These are phyloP conservation scores for Fusarium sp. DNA, from an alignment of 2,329 filamentous ascomycete genomes.

Conservation along the genomic window DNA sequence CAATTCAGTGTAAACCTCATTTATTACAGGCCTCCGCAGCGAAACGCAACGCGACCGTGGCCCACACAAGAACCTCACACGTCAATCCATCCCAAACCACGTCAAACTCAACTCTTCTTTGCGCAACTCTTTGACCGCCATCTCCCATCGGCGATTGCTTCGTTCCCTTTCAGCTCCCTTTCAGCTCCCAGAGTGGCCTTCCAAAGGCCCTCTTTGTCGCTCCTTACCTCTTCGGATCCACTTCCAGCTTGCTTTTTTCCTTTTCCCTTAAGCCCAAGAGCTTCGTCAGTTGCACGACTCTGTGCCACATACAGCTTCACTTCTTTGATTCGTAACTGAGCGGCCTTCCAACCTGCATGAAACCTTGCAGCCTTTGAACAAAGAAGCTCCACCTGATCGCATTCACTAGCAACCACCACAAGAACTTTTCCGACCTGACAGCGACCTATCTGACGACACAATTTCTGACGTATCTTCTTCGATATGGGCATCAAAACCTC, in stretches of 20 bases:
- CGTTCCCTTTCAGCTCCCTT: constrained; percentile 2
- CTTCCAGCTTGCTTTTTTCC: constrained; percentile 10
- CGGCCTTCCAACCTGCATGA: constrained; percentile 3
- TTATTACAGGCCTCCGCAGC: constrained; percentile 27
- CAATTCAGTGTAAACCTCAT: constrained; percentile 16
- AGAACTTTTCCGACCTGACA: constrained; percentile 10
- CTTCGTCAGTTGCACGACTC: constrained; percentile 13
- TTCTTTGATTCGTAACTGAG: not conserved
- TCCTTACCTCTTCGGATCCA: constrained; percentile 9
- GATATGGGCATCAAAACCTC: constrained; percentile 43
- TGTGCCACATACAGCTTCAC: constrained; percentile 19
- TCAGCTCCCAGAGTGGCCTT: constrained; percentile 16
- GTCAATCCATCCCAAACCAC: constrained; percentile 20
- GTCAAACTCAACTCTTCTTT: constrained; percentile 10
- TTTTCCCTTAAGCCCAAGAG: constrained; percentile 4
- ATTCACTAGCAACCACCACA: constrained; percentile 2
- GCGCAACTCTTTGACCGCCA: constrained; percentile 23
- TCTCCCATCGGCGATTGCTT: constrained; percentile 28
- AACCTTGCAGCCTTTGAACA: constrained; percentile 12
- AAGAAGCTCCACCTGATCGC: constrained; percentile 14
- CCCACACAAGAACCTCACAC: constrained; percentile 24
- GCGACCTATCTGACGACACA: constrained; percentile 24
- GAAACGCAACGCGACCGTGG: constrained; percentile 39
- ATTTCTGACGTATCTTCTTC: constrained; percentile 35
- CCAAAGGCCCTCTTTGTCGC: constrained; percentile 22